Conservation (phyloP, 805 yeast genomes). For the Cyberlindnera nakhonratchasimensis region DNA sequence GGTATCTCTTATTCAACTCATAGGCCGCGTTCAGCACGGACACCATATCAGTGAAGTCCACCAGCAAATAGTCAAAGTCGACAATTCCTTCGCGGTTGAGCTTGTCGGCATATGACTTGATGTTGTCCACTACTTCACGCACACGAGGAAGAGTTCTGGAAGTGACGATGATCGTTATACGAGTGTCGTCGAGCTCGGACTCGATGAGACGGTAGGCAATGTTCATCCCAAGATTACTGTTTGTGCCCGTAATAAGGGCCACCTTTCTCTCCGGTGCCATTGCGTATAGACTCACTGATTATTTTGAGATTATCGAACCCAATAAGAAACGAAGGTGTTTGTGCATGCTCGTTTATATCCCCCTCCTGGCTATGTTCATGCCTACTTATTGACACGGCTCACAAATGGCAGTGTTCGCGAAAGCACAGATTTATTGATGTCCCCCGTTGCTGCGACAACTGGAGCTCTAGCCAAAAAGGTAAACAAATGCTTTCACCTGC, state of each 20-base stretch:
- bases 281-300: not conserved
- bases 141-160: conserved; percentile 87
- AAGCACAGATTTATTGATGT: not conserved
- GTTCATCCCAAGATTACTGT: conserved; percentile 75
- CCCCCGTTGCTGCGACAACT: not conserved
- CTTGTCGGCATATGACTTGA: conserved; percentile 44
- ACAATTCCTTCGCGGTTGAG: conserved; percentile 50
- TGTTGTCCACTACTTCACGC: conserved; percentile 61
- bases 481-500: not conserved
- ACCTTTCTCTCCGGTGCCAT: conserved; percentile 30
- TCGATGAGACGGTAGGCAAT: conserved; percentile 78
- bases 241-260: conserved; percentile 46
- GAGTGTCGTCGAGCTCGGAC: conserved; percentile 45
- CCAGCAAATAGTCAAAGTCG: conserved; percentile 82
- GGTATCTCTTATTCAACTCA: conserved; percentile 63
- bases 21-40: conserved; percentile 72
- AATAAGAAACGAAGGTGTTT: not conserved
- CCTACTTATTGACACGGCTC: not conserved
- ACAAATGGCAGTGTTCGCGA: not conserved
- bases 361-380: not conserved
- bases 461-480: not conserved
- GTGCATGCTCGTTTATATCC: conserved; percentile 1
- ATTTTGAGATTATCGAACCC: not conserved
- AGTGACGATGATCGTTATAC: conserved; percentile 80
- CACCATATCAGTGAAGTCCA: conserved; percentile 90